phyloP scores from a whole-genome alignment of 83 land plant species.

The Picea engelmannii region DNA sequence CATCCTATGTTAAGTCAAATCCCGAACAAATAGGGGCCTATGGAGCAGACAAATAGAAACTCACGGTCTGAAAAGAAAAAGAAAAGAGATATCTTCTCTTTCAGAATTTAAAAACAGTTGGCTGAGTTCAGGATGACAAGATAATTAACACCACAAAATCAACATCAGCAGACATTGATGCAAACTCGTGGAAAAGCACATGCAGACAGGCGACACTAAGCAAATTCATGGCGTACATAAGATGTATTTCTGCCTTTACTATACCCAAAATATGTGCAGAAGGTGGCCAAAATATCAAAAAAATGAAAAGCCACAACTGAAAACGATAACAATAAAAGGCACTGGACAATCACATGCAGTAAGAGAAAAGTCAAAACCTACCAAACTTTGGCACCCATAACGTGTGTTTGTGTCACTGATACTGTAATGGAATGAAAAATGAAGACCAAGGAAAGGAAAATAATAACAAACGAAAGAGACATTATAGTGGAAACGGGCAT shows the following conservation, averaged over 20 bases:
- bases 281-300: background rate
- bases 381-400: background rate
- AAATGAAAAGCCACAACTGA: background rate
- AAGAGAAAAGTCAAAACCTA: background rate
- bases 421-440: background rate
- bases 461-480: background rate
- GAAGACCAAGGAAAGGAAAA: background rate
- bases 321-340: background rate
- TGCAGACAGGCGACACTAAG: background rate
- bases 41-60: too few relatives aligned
- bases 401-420: background rate
- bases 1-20: too few relatives aligned
- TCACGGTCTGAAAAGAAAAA: too few relatives aligned
- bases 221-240: background rate
- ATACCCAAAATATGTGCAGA: background rate
- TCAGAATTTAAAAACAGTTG: background rate
- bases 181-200: background rate
- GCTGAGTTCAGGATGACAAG: background rate
- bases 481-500: background rate
- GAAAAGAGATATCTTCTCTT: background rate
- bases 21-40: too few relatives aligned
- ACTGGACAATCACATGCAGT: background rate
- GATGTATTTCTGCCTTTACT: background rate
- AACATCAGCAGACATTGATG: background rate
- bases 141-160: background rate